phyloP scores from a whole-genome alignment of 108 stramenopile genomes.

The Aurantiochytrium sp. region DNA sequence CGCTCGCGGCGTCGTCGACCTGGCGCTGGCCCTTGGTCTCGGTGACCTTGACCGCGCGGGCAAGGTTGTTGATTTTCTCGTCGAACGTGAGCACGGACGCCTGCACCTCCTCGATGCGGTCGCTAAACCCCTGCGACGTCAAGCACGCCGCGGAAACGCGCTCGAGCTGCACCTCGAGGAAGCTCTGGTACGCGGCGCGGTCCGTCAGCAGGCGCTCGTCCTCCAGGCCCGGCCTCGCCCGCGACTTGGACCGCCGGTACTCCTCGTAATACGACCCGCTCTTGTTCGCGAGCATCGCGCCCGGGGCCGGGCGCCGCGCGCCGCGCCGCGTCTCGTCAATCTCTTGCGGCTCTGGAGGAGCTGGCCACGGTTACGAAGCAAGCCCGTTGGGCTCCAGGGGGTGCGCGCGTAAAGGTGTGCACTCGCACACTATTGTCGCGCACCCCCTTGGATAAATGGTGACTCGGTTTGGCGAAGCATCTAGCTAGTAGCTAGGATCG shows the following conservation, averaged over 20 bases:
- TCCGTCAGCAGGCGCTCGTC: conserved; percentile 32
- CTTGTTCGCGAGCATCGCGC: not conserved
- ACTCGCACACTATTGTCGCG: too few relatives aligned
- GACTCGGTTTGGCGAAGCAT: too few relatives aligned
- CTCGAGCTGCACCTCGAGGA: conserved; percentile 35
- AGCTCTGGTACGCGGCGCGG: conserved; percentile 25
- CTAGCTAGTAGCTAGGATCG: too few relatives aligned
- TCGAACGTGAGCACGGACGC: not conserved
- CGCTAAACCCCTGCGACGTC: not conserved
- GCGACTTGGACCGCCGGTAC: not conserved
- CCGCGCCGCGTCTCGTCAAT: too few relatives aligned
- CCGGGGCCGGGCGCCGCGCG: too few relatives aligned
- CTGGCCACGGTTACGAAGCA: too few relatives aligned
- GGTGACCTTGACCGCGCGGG: not conserved
- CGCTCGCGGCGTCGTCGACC: not conserved
- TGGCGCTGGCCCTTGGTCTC: not conserved
- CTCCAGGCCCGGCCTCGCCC: not conserved
- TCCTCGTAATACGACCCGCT: conserved; percentile 30
- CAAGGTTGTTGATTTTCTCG: not conserved
- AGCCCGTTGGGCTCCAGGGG: too few relatives aligned
- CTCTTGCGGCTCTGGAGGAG: too few relatives aligned
- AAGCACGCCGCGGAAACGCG: conserved; percentile 29
- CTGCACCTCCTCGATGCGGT: conserved; percentile 3
- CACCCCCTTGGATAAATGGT: too few relatives aligned
- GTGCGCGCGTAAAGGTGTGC: too few relatives aligned